These are phyloP conservation scores for Dichotomopilus funicola DNA, from an alignment of 2,329 filamentous ascomycete species.

Conservation along the genomic window DNA sequence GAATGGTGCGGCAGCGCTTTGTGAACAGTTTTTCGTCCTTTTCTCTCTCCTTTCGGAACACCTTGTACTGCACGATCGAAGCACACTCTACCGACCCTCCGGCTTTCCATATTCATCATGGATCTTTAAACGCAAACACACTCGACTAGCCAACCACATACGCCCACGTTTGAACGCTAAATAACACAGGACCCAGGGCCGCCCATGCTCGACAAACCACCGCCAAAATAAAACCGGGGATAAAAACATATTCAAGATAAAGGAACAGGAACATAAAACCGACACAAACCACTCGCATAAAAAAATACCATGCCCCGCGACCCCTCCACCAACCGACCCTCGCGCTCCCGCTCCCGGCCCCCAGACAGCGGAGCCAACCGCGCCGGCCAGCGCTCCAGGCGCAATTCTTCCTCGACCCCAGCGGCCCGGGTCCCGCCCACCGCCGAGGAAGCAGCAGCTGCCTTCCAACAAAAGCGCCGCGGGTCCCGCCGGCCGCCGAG, in stretches of 20 bases:
- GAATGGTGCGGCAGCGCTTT: too few species aligned
- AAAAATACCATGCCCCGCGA: conserved; percentile 14
- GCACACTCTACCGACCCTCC: too few species aligned
- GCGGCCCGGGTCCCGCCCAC: neutral
- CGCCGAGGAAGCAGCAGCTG: neutral
- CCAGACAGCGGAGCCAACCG: conserved; percentile 5
- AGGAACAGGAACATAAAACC: neutral
- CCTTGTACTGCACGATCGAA: too few species aligned
- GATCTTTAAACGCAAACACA: too few species aligned
- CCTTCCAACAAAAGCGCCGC: conserved; percentile 6
- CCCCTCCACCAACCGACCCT: conserved; percentile 10
- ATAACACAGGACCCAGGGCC: too few species aligned
- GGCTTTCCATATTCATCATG: too few species aligned
- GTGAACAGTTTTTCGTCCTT: too few species aligned
- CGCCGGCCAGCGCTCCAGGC: conserved; percentile 7
- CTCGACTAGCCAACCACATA: too few species aligned
- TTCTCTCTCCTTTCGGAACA: too few species aligned
- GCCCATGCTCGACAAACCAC: too few species aligned
- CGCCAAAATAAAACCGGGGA: too few species aligned
- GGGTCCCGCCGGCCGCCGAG: conserved; percentile 2
- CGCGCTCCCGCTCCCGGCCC: conserved; percentile 5
- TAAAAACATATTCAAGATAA: neutral
- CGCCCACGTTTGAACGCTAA: too few species aligned
- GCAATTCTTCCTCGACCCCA: conserved; percentile 6
- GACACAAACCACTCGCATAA: neutral